phyloP scores from a whole-genome alignment of 805 yeast species.

The Nakazawaea peltata region DNA sequence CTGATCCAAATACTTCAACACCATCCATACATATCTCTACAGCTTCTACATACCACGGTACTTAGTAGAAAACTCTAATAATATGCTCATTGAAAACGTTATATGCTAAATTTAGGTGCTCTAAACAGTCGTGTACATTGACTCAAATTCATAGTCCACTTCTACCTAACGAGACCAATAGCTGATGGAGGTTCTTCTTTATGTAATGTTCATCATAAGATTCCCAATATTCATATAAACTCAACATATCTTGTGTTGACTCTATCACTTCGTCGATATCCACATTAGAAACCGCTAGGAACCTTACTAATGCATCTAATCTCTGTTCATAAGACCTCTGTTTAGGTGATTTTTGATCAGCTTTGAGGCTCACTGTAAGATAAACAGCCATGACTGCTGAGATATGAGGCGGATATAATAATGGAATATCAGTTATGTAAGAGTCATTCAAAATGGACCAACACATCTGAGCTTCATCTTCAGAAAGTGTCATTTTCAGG shows the following conservation, averaged over 20 bases:
- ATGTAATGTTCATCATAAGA: constrained; percentile 64
- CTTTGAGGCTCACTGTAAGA: constrained; percentile 57
- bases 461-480: constrained; percentile 71
- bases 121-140: background rate
- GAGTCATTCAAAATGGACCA: constrained; percentile 92
- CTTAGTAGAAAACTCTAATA: too few species aligned
- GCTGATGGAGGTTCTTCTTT: constrained; percentile 36
- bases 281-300: constrained; percentile 68
- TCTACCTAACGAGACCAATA: constrained; percentile 18
- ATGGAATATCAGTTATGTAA: constrained; percentile 78
- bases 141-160: background rate
- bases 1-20: too few species aligned
- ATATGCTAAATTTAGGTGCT: too few species aligned
- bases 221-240: constrained; percentile 81
- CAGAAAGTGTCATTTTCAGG: constrained; percentile 26
- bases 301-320: constrained; percentile 50
- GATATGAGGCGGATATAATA: constrained; percentile 83
- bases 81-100: too few species aligned
- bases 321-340: constrained; percentile 21
- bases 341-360: constrained; percentile 17
- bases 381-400: constrained; percentile 79
- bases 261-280: constrained; percentile 73
- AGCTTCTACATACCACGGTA: too few species aligned
- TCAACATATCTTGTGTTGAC: constrained; percentile 76
- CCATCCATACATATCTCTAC: too few species aligned